Evolutionary conservation across 495 filamentous ascomycete genomes (phyloP), one percentile per base, ranked within the genome.

Genomic region (Aspergillus carlsbadensis): DNA sequence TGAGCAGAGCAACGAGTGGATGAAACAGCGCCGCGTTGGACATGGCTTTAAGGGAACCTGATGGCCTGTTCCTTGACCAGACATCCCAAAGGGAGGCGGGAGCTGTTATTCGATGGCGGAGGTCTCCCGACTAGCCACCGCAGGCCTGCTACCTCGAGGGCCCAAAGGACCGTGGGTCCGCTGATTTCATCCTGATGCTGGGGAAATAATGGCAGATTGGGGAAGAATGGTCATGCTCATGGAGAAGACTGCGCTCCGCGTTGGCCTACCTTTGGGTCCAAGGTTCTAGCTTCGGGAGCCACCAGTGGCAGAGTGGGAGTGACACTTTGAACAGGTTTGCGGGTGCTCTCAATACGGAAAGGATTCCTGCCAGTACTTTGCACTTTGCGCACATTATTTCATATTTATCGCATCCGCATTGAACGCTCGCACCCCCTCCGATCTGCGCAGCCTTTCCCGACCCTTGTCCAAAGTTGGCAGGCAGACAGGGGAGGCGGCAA

Each of bases 141-240:
- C 26, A 29, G 26, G 26, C 26, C 8, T 29, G 42, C 21, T 11
- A 24, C 21, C 42, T n/a, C 10, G n/a, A 6, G 26, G 42, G 21
- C 21, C 42, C 20, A 26, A 20, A 29, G 42, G 26, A 21, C 42
- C 11, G 6, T 31, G 26, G 34, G 49, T n/a, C 36, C 5, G 5
- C 33, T 37, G 33, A 37, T 45, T 45, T 45, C 42, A 45, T 45
- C 17, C 41, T 43, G 20, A 45, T 45, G 21, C 21, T 45, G 42
- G 26, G 24, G 4, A 8, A 8, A 29, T n/a, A 29, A 8, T 29
- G 26, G 26, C 26, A 29, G 26, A 29, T 29, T 3, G 26, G 26
- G 26, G 26, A 29, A 29, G 26, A 29, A 29, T 29, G 26, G 26
- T 29, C 26, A 29, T 29, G 26, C 26, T 29, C 17, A 43, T 43